A percentile compares a stretch with the other conserved stretches of the same genome.
Conservation (phyloP, 139 green algal species). For the Auxenochlorella protothecoides region DNA sequence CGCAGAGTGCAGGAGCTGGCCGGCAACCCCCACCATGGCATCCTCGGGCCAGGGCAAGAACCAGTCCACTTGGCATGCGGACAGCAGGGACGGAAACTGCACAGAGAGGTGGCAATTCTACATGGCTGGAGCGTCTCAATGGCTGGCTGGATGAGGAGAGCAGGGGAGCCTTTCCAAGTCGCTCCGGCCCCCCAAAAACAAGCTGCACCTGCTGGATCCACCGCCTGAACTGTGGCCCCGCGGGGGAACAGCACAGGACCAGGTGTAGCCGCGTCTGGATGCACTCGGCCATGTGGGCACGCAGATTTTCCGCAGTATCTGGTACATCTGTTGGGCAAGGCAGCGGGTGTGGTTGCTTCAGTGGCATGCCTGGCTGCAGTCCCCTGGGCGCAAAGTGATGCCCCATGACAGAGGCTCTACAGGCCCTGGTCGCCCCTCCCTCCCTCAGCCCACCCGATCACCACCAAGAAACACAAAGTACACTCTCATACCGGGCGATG, state of each 20-base stretch:
- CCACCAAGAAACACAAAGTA: too few relatives aligned
- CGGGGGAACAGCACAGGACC: conserved; percentile 86
- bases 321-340: conserved; percentile 19
- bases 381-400: too few relatives aligned
- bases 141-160: too few relatives aligned
- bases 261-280: conserved; percentile 87
- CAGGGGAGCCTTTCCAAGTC: too few relatives aligned
- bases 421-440: too few relatives aligned
- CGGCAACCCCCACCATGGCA: conserved; percentile 56
- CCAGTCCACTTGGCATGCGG: conserved; percentile 93
- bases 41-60: conserved; percentile 69
- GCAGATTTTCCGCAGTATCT: conserved; percentile 90
- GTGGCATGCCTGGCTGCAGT: too few relatives aligned
- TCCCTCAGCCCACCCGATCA: too few relatives aligned
- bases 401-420: too few relatives aligned
- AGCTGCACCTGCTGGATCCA: conserved; percentile 59
- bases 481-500: conserved; percentile 18
- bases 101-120: neutral
- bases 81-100: conserved; percentile 84
- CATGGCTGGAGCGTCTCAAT: too few relatives aligned
- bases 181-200: neutral
- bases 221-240: conserved; percentile 73
- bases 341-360: too few relatives aligned
- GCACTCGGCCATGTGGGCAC: conserved; percentile 82
- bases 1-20: conserved; percentile 65